These are phyloP conservation scores for Erysimum cheiranthoides DNA, from an alignment of 345 rosid genomes.

Conservation along the genomic window DNA sequence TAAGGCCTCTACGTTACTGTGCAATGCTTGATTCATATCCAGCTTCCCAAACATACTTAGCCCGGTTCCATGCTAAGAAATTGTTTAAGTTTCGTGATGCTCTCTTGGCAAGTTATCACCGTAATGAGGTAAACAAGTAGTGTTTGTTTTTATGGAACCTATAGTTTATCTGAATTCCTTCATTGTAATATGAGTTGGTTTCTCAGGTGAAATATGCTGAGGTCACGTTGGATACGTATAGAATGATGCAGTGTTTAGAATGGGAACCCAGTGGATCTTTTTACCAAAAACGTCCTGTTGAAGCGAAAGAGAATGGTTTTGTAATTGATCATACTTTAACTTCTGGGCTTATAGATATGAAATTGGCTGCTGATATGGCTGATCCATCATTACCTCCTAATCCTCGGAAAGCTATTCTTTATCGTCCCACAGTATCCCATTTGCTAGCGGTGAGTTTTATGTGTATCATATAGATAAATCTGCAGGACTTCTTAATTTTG, in stretches of 20 bases:
- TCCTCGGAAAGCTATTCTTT: slow-evolving; percentile 89
- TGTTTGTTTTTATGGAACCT: not conserved
- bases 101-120: slow-evolving; percentile 79
- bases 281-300: slow-evolving; percentile 62
- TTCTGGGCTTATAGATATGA: slow-evolving; percentile 84
- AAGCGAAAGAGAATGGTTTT: slow-evolving; percentile 75
- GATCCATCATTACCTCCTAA: slow-evolving; percentile 82
- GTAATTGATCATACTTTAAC: slow-evolving; percentile 73
- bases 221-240: slow-evolving; percentile 81
- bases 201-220: slow-evolving; percentile 93
- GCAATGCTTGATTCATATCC: slow-evolving; percentile 69
- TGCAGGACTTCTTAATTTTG: not conserved
- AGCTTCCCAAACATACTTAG: slow-evolving; percentile 70
- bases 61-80: slow-evolving; percentile 88
- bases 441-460: slow-evolving; percentile 80
- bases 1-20: slow-evolving; percentile 82
- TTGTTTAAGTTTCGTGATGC: slow-evolving; percentile 83
- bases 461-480: slow-evolving; percentile 18
- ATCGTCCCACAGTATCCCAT: slow-evolving; percentile 88
- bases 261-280: slow-evolving; percentile 93
- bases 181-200: slow-evolving; percentile 15
- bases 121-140: slow-evolving; percentile 66
- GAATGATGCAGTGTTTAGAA: slow-evolving; percentile 97
- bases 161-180: not conserved
- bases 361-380: slow-evolving; percentile 70